Evolutionary conservation across 2,329 filamentous ascomycete genomes (phyloP), one percentile per base, ranked within the genome.

Genomic region (Apiospora marii): DNA sequence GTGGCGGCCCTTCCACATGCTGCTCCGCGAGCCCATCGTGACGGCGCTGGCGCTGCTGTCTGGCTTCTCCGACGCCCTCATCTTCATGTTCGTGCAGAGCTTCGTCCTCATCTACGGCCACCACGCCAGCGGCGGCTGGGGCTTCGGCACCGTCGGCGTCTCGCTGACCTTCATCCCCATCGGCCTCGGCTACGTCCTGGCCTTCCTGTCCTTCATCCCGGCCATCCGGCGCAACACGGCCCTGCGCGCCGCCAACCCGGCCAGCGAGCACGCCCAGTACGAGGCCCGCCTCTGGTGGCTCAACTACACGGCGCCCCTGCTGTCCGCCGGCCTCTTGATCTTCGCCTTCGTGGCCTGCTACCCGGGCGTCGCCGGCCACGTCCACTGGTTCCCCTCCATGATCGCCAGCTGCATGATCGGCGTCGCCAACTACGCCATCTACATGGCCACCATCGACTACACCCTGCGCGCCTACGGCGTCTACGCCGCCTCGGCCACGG

Each of bases 361-460:
- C 7, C 86, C 90, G 16, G 74, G 46, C 46, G 19, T 43, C 37
- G 91, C 91, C 0, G 91, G 91, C 1, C 82, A 88, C 37, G 79
- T 92, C 4, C 90, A 90, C 75, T 94, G 92, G 92, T 89, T 93
- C 30, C 90, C 87, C 0, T 90, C 91, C 2, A 88, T 92, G 84
- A 82, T 93, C 67, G 93, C 92, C 75, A 86, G 87, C 1, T 86
- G 85, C 22, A 84, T 93, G 64, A 90, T 94, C 69, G 93, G 92
- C 30, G 91, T 94, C 70, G 92, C 92, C 71, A 94, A 94, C 78
- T 93, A 92, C 51, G 84, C 88, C 46, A 93, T 93, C 72, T 94
- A 94, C 83, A 93, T 93, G 90, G 91, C 92, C 0, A 93, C 92
- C 1, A 92, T 94, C 75, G 91, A 94, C 81, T 94, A 94, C 83